Percentiles rank a stretch among this genome's conserved stretches.
Evolutionary conservation across 225 moss, liverwort and hornwort species (phyloP).

Genomic region (Bryoerythrophyllum caledonicum): DNA sequence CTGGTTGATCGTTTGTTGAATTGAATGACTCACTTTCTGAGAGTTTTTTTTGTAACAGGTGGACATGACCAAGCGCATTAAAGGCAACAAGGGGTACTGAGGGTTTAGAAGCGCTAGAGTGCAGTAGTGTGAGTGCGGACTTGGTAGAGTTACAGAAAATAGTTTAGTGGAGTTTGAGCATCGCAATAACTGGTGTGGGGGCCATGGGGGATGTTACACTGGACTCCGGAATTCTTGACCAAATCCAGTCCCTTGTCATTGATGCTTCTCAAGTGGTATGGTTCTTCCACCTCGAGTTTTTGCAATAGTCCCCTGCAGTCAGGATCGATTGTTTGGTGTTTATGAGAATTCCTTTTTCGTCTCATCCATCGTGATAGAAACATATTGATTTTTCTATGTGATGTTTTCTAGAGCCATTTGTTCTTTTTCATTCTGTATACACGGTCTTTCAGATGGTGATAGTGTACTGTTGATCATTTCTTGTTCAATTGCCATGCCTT

Average conservation of each 20-base stretch:
- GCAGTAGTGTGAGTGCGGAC: constrained; percentile 14
- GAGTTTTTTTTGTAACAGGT: constrained; percentile 34
- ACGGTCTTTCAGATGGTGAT: background rate
- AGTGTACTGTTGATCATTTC: background rate
- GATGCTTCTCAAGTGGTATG: constrained; percentile 81
- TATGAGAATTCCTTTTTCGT: constrained; percentile 10
- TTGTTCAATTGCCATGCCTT: background rate
- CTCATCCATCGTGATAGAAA: constrained; percentile 5
- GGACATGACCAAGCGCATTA: constrained; percentile 71
- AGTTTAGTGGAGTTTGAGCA: constrained; percentile 21
- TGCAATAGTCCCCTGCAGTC: constrained; percentile 9
- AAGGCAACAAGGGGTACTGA: constrained; percentile 74
- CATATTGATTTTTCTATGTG: background rate
- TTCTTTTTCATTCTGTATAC: constrained; percentile 4
- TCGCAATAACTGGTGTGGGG: constrained; percentile 15
- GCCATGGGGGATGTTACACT: constrained; percentile 44
- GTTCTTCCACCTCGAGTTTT: constrained; percentile 22
- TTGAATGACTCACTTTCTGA: constrained; percentile 10
- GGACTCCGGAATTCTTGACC: constrained; percentile 49
- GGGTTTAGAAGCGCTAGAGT: constrained; percentile 24
- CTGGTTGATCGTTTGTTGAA: background rate
- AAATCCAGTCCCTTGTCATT: constrained; percentile 66
- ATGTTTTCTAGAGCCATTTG: background rate
- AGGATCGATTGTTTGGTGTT: background rate
- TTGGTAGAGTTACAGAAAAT: background rate